phyloP scores from a whole-genome alignment of 2,329 filamentous ascomycete species.

The Bipolaris victoriae region DNA sequence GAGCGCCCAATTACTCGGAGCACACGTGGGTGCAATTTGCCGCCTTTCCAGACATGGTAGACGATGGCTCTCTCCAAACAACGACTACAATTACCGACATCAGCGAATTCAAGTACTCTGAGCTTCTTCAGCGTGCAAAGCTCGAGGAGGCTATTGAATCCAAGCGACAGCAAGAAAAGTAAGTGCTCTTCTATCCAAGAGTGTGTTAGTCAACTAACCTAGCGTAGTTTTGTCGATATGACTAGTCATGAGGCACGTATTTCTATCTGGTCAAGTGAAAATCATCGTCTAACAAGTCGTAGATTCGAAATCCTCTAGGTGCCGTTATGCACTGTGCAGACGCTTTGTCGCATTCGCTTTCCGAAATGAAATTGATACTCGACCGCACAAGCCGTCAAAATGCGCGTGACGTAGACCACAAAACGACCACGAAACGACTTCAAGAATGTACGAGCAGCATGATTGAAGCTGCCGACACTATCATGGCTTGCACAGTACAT shows the following conservation, averaged over 20 bases:
- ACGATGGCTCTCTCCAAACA: not conserved
- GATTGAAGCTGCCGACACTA: conserved; percentile 28
- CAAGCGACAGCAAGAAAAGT: conserved; percentile 8
- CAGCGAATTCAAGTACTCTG: conserved; percentile 4
- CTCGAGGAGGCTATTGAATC: conserved; percentile 4
- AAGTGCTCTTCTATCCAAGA: not conserved
- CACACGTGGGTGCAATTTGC: conserved; percentile 4
- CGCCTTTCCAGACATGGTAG: conserved; percentile 2
- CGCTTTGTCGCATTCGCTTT: conserved; percentile 1
- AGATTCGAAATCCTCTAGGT: conserved; percentile 7
- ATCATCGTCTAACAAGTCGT: not conserved
- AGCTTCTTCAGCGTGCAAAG: not conserved
- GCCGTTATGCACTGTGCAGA: conserved; percentile 9
- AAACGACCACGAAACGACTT: conserved; percentile 1
- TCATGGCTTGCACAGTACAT: conserved; percentile 35
- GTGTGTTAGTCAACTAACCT: not conserved
- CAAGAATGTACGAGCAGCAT: not conserved
- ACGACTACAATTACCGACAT: conserved; percentile 4
- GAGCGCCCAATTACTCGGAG: not conserved
- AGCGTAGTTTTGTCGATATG: conserved; percentile 3
- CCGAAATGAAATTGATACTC: conserved; percentile 1
- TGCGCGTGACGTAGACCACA: not conserved
- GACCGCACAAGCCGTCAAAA: not conserved
- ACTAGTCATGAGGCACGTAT: conserved; percentile 4
- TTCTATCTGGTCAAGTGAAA: not conserved